Evolutionary conservation across 2,329 filamentous ascomycete species (phyloP).

Genomic region (Penicillium freii): DNA sequence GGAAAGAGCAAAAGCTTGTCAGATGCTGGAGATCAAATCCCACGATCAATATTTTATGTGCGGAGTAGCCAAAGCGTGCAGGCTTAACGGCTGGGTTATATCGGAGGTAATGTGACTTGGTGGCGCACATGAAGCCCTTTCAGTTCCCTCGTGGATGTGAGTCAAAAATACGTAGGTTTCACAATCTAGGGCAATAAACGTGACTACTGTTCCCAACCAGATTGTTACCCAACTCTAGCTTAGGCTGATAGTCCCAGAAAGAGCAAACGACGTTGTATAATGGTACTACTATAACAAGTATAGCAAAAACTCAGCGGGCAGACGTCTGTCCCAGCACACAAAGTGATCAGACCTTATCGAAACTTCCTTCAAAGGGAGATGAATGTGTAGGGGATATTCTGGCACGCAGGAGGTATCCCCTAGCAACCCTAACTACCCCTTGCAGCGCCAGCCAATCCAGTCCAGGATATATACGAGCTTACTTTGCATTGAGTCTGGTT

Average conservation of each 20-base stretch:
- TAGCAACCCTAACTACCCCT: conserved; percentile 12
- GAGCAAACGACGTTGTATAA: not conserved
- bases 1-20: conserved; percentile 1
- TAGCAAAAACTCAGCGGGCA: not conserved
- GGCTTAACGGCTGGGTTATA: not conserved
- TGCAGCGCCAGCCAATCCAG: not conserved
- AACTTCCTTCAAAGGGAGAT: not conserved
- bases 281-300: not conserved
- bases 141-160: not conserved
- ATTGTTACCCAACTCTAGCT: not conserved
- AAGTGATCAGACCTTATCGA: not conserved
- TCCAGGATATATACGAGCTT: not conserved
- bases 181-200: too few relatives aligned
- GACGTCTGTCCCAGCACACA: not conserved
- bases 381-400: not conserved
- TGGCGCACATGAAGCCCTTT: not conserved
- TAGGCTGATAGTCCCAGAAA: not conserved
- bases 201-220: not conserved
- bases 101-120: not conserved
- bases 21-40: not conserved
- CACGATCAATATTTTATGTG: conserved; percentile 4
- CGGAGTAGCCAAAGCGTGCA: not conserved
- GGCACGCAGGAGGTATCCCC: conserved; percentile 10
- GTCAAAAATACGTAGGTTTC: not conserved
- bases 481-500: not conserved